phyloP scores from a whole-genome alignment of 331 rosid species.

The Arachis monticola region DNA sequence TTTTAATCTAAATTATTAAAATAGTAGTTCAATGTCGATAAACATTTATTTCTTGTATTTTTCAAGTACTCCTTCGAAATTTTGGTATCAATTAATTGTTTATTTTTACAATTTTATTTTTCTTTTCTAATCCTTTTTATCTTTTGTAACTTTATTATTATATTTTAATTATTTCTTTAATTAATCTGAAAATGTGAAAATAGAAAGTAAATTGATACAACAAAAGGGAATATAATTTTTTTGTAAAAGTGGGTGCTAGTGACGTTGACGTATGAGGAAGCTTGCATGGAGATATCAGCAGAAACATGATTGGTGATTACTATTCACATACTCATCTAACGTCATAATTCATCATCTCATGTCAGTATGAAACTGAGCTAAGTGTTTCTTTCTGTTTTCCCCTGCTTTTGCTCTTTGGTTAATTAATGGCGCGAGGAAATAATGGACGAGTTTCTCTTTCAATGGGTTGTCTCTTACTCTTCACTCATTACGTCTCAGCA shows the following conservation, averaged over 20 bases:
- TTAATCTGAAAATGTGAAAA: no score
- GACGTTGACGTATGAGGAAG: constrained; percentile 39
- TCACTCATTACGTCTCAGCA: constrained; percentile 19
- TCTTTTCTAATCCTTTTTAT: no score
- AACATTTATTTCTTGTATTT: no score
- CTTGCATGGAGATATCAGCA: constrained; percentile 45
- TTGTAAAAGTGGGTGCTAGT: constrained; percentile 17
- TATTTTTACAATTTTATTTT: no score
- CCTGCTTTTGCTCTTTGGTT: constrained; percentile 23
- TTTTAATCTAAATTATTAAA: no score
- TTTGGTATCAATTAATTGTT: no score
- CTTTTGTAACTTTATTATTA: no score
- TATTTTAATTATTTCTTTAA: no score
- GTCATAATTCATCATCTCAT: constrained; percentile 30
- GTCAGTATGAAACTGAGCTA: not conserved
- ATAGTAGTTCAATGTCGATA: no score
- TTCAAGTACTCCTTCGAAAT: no score
- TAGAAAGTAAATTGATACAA: no score
- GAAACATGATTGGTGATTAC: constrained; percentile 45
- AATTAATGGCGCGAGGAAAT: constrained; percentile 29
- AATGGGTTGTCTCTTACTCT: constrained; percentile 16
- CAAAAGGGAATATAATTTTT: not conserved
- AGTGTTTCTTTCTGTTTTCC: not conserved
- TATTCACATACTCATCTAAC: constrained; percentile 41
- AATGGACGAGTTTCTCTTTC: constrained; percentile 28